Evolutionary conservation across 2,329 filamentous ascomycete genomes (phyloP).

Genomic region (Botrytis byssoidea): DNA sequence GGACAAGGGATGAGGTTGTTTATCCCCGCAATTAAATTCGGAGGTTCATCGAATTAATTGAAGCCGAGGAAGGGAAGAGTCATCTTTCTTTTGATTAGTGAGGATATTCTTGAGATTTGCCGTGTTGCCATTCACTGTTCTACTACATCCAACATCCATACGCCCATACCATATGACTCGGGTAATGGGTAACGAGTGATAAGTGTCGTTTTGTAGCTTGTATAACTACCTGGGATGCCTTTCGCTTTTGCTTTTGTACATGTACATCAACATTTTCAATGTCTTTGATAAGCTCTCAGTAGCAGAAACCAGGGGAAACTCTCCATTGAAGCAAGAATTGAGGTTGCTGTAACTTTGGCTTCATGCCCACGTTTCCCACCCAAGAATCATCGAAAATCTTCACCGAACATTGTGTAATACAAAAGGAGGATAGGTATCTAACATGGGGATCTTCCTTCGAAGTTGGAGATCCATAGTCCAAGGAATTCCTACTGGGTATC

Average conservation of each 20-base stretch:
- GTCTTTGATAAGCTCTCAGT: not conserved
- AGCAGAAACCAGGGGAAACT: not conserved
- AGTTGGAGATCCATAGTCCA: not conserved
- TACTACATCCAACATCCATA: not conserved
- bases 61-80: not conserved
- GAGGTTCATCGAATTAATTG: not conserved
- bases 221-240: not conserved
- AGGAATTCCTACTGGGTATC: not conserved
- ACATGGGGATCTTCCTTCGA: not conserved
- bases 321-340: not conserved
- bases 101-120: not conserved
- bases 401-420: not conserved
- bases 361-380: not conserved
- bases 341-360: not conserved
- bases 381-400: not conserved
- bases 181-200: not conserved
- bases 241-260: not conserved
- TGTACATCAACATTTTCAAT: not conserved
- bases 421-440: too few relatives aligned
- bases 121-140: not conserved
- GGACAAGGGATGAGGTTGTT: constrained; percentile 7
- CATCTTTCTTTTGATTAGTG: not conserved
- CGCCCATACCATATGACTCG: not conserved
- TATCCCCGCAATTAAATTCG: constrained; percentile 11
- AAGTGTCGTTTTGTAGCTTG: not conserved